phyloP scores from a whole-genome alignment of 768 basidiomycete genomes.

The Terana coerulea region DNA sequence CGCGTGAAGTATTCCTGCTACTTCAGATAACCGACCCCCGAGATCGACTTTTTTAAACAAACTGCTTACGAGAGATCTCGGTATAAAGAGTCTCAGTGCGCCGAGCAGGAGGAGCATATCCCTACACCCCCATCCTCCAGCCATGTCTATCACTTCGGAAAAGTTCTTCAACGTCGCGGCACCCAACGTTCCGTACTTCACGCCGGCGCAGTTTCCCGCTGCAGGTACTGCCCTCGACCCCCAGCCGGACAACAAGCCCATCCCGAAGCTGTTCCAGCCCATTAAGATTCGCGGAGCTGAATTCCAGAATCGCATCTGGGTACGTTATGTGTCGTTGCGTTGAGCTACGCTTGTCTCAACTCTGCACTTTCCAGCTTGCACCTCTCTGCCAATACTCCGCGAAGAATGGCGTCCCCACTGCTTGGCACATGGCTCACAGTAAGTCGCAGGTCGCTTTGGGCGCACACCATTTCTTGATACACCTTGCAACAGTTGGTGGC shows the following conservation, averaged over 20 bases:
- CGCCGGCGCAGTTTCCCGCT: constrained; percentile 42
- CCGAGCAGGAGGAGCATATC: too few species aligned
- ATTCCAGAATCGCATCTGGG: constrained; percentile 29
- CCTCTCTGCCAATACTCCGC: constrained; percentile 62
- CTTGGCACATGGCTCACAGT: constrained; percentile 57
- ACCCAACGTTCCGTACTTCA: constrained; percentile 39
- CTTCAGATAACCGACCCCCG: too few species aligned
- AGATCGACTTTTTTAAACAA: too few species aligned
- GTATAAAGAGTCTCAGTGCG: too few species aligned
- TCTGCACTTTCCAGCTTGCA: constrained; percentile 33
- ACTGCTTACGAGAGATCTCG: too few species aligned
- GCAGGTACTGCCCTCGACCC: constrained; percentile 41
- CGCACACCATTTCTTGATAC: background rate
- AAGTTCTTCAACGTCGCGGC: constrained; percentile 15
- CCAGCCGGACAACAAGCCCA: constrained; percentile 27
- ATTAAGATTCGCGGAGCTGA: constrained; percentile 37
- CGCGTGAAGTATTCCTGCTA: too few species aligned
- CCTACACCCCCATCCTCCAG: too few species aligned
- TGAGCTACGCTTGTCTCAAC: too few species aligned
- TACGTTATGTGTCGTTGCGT: constrained; percentile 12
- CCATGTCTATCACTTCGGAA: background rate
- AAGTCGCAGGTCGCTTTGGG: background rate
- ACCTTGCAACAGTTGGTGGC: constrained; percentile 39
- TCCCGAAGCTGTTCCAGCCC: constrained; percentile 50
- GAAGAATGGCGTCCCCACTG: constrained; percentile 45